These are phyloP conservation scores for Hypoxylon sp. DNA, from an alignment of 2,329 filamentous ascomycete species.

Conservation along the genomic window DNA sequence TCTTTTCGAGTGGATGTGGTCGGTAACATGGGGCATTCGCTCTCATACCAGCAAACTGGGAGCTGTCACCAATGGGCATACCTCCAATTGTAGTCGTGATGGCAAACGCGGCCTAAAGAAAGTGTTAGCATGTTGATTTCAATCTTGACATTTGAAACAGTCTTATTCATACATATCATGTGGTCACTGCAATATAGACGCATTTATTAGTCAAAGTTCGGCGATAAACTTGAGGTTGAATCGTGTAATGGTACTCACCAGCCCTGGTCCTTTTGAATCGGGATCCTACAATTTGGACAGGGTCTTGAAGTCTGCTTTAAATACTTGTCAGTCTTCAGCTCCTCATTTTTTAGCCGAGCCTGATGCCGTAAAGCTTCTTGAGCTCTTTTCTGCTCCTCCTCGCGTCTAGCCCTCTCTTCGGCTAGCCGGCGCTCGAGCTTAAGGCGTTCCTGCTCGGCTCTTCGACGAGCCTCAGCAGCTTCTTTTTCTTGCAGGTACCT, in stretches of 20 bases:
- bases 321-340: conserved; percentile 52
- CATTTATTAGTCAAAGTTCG: conserved; percentile 42
- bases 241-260: conserved; percentile 55
- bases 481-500: conserved; percentile 45
- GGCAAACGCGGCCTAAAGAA: background rate
- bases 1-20: background rate
- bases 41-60: background rate
- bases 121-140: background rate
- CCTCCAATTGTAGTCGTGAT: background rate
- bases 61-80: background rate
- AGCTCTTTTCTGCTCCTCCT: conserved; percentile 43
- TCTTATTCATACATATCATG: conserved; percentile 58
- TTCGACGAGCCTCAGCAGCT: conserved; percentile 50
- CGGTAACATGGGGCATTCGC: background rate
- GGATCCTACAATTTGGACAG: conserved; percentile 57
- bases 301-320: conserved; percentile 56
- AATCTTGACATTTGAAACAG: background rate
- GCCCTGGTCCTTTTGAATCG: conserved; percentile 60
- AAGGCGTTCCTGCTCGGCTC: conserved; percentile 47
- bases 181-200: conserved; percentile 52
- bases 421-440: conserved; percentile 43
- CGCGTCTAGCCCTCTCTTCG: conserved; percentile 33
- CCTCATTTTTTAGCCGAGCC: conserved; percentile 54
- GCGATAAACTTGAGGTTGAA: background rate
- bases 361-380: conserved; percentile 38